Conservation (phyloP, 2,329 filamentous ascomycete species). For the Aspergillus aculeatus region DNA sequence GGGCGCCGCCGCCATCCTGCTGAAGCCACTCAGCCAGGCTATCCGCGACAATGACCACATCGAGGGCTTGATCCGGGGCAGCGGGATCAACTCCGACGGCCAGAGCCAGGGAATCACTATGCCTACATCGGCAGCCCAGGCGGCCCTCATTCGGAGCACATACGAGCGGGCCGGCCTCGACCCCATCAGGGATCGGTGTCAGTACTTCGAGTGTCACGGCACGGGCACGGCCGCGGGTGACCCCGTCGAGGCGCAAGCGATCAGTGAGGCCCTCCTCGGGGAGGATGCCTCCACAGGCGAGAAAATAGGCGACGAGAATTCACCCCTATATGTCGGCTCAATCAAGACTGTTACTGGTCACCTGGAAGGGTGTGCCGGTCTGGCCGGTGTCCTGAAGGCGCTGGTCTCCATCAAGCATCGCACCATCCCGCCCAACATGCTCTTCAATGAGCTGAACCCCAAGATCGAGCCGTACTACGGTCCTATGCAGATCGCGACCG, state of each 20-base stretch:
- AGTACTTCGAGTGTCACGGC: slow-evolving; percentile 49
- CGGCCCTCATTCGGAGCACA: slow-evolving; percentile 38
- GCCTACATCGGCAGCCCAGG: slow-evolving; percentile 39
- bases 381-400: slow-evolving; percentile 25
- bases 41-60: slow-evolving; percentile 7
- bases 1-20: slow-evolving; percentile 6
- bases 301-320: not conserved
- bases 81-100: slow-evolving; percentile 39
- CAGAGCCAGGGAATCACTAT: slow-evolving; percentile 37
- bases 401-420: slow-evolving; percentile 23
- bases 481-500: slow-evolving; percentile 19
- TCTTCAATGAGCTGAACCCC: slow-evolving; percentile 22
- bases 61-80: slow-evolving; percentile 18
- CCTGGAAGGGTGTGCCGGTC: slow-evolving; percentile 18
- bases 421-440: slow-evolving; percentile 27
- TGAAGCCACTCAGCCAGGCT: slow-evolving; percentile 4
- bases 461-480: slow-evolving; percentile 17
- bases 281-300: not conserved
- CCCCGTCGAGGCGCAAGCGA: slow-evolving; percentile 8
- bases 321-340: slow-evolving; percentile 9
- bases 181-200: slow-evolving; percentile 29
- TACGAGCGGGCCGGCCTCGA: slow-evolving; percentile 43
- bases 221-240: slow-evolving; percentile 33
- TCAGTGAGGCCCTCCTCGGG: slow-evolving; percentile 1
- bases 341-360: slow-evolving; percentile 17